These are phyloP conservation scores for Physcia stellaris DNA, from an alignment of 495 filamentous ascomycete genomes.

Conservation along the genomic window DNA sequence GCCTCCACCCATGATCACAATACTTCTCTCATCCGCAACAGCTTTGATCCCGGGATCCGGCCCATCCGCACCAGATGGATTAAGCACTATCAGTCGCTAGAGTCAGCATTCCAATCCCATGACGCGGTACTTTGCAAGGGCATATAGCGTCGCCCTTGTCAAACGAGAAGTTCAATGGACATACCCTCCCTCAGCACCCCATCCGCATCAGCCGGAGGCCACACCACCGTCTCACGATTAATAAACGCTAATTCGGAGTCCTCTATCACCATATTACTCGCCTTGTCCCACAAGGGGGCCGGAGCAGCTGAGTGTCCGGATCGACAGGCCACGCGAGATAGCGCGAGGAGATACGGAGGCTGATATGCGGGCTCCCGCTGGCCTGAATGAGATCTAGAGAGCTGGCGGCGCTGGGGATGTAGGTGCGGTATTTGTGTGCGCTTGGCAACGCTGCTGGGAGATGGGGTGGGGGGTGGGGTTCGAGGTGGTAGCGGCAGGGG, in stretches of 20 bases:
- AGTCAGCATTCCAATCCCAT: too few relatives aligned
- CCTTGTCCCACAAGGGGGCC: too few relatives aligned
- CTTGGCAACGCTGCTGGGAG: conserved; percentile 30
- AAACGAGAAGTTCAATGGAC: too few relatives aligned
- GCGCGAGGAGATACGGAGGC: conserved; percentile 37
- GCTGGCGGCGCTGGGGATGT: conserved; percentile 41
- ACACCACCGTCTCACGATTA: conserved; percentile 37
- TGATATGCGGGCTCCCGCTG: conserved; percentile 23
- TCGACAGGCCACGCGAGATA: conserved; percentile 27
- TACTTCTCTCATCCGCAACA: too few relatives aligned
- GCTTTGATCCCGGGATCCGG: too few relatives aligned
- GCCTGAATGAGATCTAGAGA: conserved; percentile 58
- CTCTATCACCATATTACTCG: conserved; percentile 18
- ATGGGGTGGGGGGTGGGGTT: conserved; percentile 21
- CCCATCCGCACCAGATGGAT: too few relatives aligned
- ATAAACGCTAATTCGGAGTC: conserved; percentile 33
- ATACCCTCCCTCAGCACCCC: too few relatives aligned
- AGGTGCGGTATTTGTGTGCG: conserved; percentile 45
- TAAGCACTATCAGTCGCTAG: too few relatives aligned
- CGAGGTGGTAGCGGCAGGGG: conserved; percentile 27
- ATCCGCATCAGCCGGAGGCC: conserved; percentile 42
- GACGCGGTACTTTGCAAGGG: too few relatives aligned
- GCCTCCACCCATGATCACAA: too few relatives aligned
- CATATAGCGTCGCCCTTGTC: too few relatives aligned
- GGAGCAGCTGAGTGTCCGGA: conserved; percentile 21